Evolutionary conservation across 1,139 yeast species (phyloP), one percentile per base, ranked within the genome.

Genomic region (Saccharomyces hybrid): DNA sequence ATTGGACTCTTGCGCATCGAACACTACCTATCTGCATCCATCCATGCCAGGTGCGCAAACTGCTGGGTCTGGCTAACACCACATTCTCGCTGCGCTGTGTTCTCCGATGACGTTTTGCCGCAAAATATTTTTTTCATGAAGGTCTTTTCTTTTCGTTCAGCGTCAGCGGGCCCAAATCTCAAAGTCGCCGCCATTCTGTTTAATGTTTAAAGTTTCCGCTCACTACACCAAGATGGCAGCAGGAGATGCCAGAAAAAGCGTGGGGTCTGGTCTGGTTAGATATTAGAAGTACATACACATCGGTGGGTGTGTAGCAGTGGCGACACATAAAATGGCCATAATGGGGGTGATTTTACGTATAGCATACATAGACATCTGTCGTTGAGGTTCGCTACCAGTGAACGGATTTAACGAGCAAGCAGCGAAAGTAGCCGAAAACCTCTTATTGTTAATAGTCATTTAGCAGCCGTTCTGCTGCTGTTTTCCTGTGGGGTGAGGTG

Each of bases 171-270:
- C 44, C 44, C n/a, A 38, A 38, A 38, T 38, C 25, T 9, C 25
- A 38, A 13, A 20, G 25, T 38, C 23, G 26, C 44, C 25, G 44
- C 49, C 42, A 48, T 48, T 41, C 38, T 53, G 30, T 41, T 41
- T 7, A 14, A 14, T 51, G 30, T 51, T 23, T 20, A 11, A 16
- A n/a, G 38, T 32, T 32, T 32, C 38, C 16, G 38, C 38, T 32
- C n/a, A 32, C 38, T n/a, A 32, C 16, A 32, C 8, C 14, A 32
- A 32, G 38, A 32, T 32, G 16, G 16, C 38, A n/a, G 38, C 38
- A 32, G 16, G 16, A 32, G 8, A 14, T 32, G 38, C 38, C n/a
- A 5, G 25, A 23, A 11, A 20, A 20, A 38, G 26, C 25, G 44
- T 9, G 44, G 44, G 44, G 23, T 16, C 13, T 38, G 11, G 25